phyloP scores from a whole-genome alignment of 805 yeast genomes.

The Candida sithepensis region DNA sequence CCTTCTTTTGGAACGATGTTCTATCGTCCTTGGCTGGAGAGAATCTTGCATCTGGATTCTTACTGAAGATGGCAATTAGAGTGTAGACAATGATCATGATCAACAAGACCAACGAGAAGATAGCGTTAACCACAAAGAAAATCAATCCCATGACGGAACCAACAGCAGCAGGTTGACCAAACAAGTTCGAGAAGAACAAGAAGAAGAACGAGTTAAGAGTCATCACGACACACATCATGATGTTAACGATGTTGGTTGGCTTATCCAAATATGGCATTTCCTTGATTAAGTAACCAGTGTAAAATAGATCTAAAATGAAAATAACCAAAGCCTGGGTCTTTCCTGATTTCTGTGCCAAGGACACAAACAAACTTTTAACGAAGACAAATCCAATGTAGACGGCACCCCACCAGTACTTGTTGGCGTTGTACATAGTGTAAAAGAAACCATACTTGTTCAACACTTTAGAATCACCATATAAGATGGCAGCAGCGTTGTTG shows the following conservation, averaged over 20 bases:
- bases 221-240: slow-evolving; percentile 66
- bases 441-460: slow-evolving; percentile 82
- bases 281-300: slow-evolving; percentile 59
- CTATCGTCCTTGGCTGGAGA: slow-evolving; percentile 91
- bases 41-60: slow-evolving; percentile 85
- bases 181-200: slow-evolving; percentile 79
- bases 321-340: slow-evolving; percentile 75
- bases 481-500: slow-evolving; percentile 81
- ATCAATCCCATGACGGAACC: slow-evolving; percentile 89
- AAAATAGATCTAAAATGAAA: slow-evolving; percentile 71
- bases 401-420: slow-evolving; percentile 77
- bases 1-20: slow-evolving; percentile 69
- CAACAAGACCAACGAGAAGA: slow-evolving; percentile 73
- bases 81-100: slow-evolving; percentile 66
- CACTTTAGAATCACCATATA: slow-evolving; percentile 73
- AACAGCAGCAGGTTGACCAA: slow-evolving; percentile 76
- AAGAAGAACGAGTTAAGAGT: slow-evolving; percentile 80
- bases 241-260: slow-evolving; percentile 75
- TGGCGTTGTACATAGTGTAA: slow-evolving; percentile 84
- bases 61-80: slow-evolving; percentile 59
- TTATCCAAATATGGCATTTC: slow-evolving; percentile 76
- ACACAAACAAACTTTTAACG: slow-evolving; percentile 68
- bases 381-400: slow-evolving; percentile 59
- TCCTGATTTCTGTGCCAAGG: slow-evolving; percentile 77
- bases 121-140: slow-evolving; percentile 85